Percentiles rank a stretch among this genome's conserved stretches.
Conservation (phyloP, 202 grass and related monocot species). For the Zizania palustris region DNA sequence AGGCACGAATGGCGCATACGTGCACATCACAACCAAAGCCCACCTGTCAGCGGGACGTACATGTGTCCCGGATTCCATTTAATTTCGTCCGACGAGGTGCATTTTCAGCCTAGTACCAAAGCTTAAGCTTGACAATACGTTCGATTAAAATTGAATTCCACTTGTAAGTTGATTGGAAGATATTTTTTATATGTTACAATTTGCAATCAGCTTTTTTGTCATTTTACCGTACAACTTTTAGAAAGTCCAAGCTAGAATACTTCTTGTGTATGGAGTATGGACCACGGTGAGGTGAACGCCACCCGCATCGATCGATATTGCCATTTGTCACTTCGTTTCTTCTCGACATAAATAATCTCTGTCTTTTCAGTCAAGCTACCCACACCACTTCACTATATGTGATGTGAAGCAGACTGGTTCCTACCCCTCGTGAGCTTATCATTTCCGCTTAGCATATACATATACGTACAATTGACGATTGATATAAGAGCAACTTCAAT, state of each 20-base stretch:
- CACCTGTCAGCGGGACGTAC: too few relatives aligned
- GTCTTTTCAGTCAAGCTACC: not conserved
- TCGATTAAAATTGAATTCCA: too few relatives aligned
- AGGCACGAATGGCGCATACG: too few relatives aligned
- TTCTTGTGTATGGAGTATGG: not conserved
- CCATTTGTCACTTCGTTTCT: not conserved
- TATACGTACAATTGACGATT: not conserved
- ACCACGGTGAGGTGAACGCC: not conserved
- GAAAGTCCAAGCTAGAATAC: not conserved
- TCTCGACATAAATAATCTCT: not conserved
- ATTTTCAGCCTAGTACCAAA: too few relatives aligned
- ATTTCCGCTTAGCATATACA: not conserved
- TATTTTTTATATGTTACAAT: conserved; percentile 1
- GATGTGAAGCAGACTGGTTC: not conserved
- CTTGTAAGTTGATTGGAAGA: not conserved
- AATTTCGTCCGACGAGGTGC: too few relatives aligned
- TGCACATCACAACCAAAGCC: too few relatives aligned
- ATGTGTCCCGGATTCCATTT: too few relatives aligned
- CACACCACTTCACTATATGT: not conserved
- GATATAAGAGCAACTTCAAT: too few relatives aligned
- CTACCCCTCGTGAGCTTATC: conserved; percentile 8
- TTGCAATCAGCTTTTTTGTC: not conserved
- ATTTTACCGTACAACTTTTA: conserved; percentile 6
- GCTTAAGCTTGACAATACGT: too few relatives aligned
- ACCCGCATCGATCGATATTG: not conserved